Evolutionary conservation across 441 rosid genomes (phyloP).

Genomic region (Aleurites moluccanus): DNA sequence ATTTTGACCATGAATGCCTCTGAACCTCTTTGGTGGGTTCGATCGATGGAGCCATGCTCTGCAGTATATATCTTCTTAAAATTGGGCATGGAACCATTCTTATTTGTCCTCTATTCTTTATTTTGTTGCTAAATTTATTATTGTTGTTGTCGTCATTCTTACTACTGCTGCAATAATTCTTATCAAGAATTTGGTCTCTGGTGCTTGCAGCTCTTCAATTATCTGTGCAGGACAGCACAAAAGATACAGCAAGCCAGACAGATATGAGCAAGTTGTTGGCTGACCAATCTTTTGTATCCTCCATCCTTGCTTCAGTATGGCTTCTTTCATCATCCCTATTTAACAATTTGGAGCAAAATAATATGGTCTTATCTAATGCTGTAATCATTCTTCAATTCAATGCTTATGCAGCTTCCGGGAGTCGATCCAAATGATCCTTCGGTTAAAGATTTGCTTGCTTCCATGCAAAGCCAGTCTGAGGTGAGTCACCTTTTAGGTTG

Average conservation of each 20-base stretch:
- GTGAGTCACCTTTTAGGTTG: conserved; percentile 28
- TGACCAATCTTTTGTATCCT: conserved; percentile 51
- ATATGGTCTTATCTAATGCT: neutral
- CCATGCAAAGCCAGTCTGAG: conserved; percentile 59
- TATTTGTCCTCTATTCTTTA: neutral
- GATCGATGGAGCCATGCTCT: neutral
- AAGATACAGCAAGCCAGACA: conserved; percentile 40
- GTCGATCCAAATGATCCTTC: conserved; percentile 67
- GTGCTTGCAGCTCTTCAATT: conserved; percentile 51
- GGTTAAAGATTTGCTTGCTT: conserved; percentile 58
- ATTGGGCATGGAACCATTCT: neutral
- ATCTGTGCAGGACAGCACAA: conserved; percentile 46
- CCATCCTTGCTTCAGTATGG: conserved; percentile 53
- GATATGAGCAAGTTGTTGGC: conserved; percentile 54
- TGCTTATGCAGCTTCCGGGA: conserved; percentile 57
- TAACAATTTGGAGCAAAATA: neutral
- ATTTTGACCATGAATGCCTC: neutral
- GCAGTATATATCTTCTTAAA: neutral
- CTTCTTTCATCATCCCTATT: conserved; percentile 1
- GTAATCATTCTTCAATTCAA: neutral
- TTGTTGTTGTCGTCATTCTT: neutral
- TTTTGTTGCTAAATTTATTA: neutral
- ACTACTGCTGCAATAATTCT: neutral
- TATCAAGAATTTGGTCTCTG: conserved; percentile 10
- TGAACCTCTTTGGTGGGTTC: neutral